Base-by-base conservation (phyloP, 78 protist genomes). In the Parvularia atlantis region DNA sequence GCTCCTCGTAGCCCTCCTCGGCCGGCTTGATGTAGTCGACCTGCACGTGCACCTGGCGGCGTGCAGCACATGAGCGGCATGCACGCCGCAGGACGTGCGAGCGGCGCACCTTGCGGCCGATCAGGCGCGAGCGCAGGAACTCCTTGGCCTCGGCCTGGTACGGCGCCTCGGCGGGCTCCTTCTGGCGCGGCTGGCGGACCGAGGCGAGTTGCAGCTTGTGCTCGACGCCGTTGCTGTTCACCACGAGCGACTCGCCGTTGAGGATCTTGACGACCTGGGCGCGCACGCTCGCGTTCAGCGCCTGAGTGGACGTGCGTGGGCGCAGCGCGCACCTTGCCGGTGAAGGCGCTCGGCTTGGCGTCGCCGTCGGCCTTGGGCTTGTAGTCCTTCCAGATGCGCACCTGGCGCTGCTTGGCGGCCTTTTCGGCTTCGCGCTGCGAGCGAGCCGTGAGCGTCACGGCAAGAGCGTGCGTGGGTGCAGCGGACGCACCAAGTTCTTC, bases 71-170 rank as follows among this genome's bases (percentile, higher is more conserved):
- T n/a, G n/a, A n/a, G n/a, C n/a, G n/a, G n/a, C n/a, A n/a, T n/a
- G n/a, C n/a, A n/a, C n/a, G n/a, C n/a, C n/a, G n/a, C n/a, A n/a
- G n/a, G 13, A 59, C 69, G 5, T 31, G 2, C n/a, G n/a, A n/a
- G n/a, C n/a, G n/a, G n/a, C n/a, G n/a, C 16, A 67, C 85, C 53
- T 44, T 44, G 74, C 62, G 43, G 48, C 82, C 81, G 13, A 81
- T 39, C 28, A 70, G 54, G 22, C 0, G 31, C 48, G 33, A 46
- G 52, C 86, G 72, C 24, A 69, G 39, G 46, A 36, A 35, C 78
- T 75, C 86, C 60, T 54, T 50, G 26, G 86, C 78, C 57, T 75
- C 81, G 31, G 1, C 41, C n/a, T 52, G 24, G 48, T 30, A 75
- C 41, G 80, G 81, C 48, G 24, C 67, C 24, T 26, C 68, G 36